These are phyloP conservation scores for Skeletonema tropicum DNA, from an alignment of 108 stramenopile genomes.

Conservation along the genomic window DNA sequence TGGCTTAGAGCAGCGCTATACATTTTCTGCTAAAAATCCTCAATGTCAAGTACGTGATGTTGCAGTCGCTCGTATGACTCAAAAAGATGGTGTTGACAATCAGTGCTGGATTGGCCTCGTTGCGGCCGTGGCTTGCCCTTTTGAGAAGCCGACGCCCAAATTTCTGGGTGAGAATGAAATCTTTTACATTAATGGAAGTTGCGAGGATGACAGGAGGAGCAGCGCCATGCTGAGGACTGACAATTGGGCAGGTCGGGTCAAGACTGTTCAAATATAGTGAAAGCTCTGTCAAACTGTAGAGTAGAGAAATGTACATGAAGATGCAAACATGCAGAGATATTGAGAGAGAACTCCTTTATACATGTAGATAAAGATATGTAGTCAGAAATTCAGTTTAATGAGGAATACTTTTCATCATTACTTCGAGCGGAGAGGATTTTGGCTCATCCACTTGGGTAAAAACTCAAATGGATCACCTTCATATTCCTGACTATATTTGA, in stretches of 20 bases:
- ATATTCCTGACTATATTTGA: conserved; percentile 35
- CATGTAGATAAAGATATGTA: neutral
- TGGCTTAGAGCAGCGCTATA: conserved; percentile 13
- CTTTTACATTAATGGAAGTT: conserved; percentile 1
- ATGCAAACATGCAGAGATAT: no score
- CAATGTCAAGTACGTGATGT: conserved; percentile 18
- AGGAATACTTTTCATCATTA: neutral
- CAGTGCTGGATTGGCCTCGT: conserved; percentile 24
- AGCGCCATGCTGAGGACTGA: no score
- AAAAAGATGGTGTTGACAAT: neutral
- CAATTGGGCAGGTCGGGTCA: no score
- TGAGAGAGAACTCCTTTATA: no score
- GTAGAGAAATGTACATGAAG: no score
- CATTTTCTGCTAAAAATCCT: neutral
- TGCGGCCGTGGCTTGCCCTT: conserved; percentile 5
- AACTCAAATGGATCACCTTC: conserved; percentile 61
- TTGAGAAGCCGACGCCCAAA: neutral
- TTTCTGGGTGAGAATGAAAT: conserved; percentile 13
- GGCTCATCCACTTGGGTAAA: conserved; percentile 59
- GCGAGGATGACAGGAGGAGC: neutral
- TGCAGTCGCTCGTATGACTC: conserved; percentile 7
- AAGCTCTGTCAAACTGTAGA: no score
- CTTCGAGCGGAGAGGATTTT: conserved; percentile 13
- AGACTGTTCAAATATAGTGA: no score
- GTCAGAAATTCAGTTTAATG: neutral